Base-by-base conservation (phyloP, 2,329 filamentous ascomycete genomes). In the Calonectria hawksworthii region DNA sequence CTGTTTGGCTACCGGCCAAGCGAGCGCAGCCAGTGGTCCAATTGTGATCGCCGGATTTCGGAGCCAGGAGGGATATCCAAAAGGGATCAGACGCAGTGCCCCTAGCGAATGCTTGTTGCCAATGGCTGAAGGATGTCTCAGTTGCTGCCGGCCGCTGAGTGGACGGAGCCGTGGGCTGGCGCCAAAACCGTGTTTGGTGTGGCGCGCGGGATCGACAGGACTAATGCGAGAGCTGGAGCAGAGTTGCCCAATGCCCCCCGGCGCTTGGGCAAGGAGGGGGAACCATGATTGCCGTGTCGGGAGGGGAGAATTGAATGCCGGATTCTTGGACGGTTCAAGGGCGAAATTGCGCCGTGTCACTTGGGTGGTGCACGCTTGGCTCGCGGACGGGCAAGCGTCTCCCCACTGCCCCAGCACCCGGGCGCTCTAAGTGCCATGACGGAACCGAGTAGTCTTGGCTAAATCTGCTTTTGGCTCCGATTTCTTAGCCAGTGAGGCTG, bases 181-280 rank as follows among this genome's bases (percentile, higher is more conserved):
- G 36, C 66, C 28, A 41, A 50, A 23, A 38, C 36, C 26, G 38
- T 23, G 56, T 68, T 28, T 73, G 54, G 47, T 41, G 69, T 68
- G 66, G 68, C 63, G 68, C 14, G 64, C 71, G 73, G 52, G 76
- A 78, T 77, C 72, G 68, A 65, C 76, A 34, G 44, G 64, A 50
- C 75, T 76, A 78, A 70, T 68, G 66, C 68, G 28, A 61, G 41
- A 26, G 32, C 59, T 67, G 68, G 59, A 21, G 28, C 41, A 30
- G 16, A n/a, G 23, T 36, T 41, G 26, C 38, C 38, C 30, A 50
- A 34, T 28, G 32, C 30, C 23, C 44, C 44, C 44, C 51, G 47
- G 18, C 47, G n/a, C 26, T 54, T 34, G 70, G 50, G 47, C n/a
- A 44, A 50, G 47, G 65, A n/a, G n/a, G n/a, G 32, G 36, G 28